A percentile compares a stretch with the other conserved stretches of the same genome.
phyloP scores from a whole-genome alignment of 2,329 filamentous ascomycete species.

The Chaetomium olivaceum region DNA sequence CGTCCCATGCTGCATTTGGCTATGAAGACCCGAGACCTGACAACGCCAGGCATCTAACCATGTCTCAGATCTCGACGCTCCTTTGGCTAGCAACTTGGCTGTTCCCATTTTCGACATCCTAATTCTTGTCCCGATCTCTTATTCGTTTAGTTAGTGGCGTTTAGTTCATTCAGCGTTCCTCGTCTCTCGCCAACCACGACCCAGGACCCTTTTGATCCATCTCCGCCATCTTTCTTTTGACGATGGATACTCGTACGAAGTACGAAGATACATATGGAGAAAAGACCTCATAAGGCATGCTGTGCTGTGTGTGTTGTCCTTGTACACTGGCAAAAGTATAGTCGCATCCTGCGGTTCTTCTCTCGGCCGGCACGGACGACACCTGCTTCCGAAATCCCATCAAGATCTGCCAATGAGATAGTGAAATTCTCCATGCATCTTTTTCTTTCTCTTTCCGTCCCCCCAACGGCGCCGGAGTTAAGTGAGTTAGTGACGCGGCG shows the following conservation, averaged over 20 bases:
- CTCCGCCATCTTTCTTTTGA: too few species aligned
- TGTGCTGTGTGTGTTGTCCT: too few species aligned
- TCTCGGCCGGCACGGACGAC: not conserved
- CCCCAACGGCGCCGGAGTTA: not conserved
- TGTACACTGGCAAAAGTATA: too few species aligned
- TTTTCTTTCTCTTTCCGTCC: not conserved
- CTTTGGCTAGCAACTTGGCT: not conserved
- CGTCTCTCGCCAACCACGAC: too few species aligned
- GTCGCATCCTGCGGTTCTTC: not conserved
- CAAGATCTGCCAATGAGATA: not conserved
- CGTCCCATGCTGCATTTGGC: slow-evolving; percentile 2
- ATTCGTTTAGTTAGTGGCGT: not conserved
- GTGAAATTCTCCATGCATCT: not conserved
- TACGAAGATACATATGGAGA: too few species aligned
- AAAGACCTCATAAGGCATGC: too few species aligned
- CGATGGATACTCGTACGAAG: too few species aligned
- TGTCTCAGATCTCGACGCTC: not conserved
- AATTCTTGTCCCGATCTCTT: not conserved
- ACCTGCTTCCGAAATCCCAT: not conserved
- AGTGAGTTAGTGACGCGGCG: not conserved
- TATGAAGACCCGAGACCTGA: not conserved
- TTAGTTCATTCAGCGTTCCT: not conserved
- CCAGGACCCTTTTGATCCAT: too few species aligned
- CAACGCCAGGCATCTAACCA: not conserved
- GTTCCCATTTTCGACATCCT: not conserved